These are phyloP conservation scores for Parasitella parasitica DNA, from an alignment of 371 early-diverging fungal genomes.

Conservation along the genomic window DNA sequence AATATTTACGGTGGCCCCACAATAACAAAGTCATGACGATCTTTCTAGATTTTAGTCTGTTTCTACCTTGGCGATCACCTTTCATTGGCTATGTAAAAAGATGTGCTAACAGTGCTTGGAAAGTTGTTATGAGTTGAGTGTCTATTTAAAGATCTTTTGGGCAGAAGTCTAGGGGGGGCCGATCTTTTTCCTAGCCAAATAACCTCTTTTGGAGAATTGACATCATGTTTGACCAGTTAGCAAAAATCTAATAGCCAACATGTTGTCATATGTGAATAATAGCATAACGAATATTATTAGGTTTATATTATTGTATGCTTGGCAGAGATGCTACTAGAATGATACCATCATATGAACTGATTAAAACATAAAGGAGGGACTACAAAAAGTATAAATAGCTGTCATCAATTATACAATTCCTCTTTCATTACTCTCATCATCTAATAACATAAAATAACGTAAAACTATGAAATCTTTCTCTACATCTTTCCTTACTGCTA, in stretches of 20 bases:
- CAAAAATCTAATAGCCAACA: background rate
- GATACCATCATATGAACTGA: background rate
- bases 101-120: background rate
- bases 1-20: background rate
- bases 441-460: background rate
- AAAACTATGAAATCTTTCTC: constrained; percentile 17
- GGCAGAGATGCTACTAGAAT: background rate
- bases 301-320: background rate
- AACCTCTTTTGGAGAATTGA: constrained; percentile 1
- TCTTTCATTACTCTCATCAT: constrained; percentile 1
- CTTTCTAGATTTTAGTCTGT: background rate
- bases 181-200: background rate
- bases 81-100: constrained; percentile 1
- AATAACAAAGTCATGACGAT: background rate
- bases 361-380: background rate
- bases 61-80: constrained; percentile 9
- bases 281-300: too few species aligned
- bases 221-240: constrained; percentile 2
- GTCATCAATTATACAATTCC: background rate
- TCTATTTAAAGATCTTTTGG: background rate
- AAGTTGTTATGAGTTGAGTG: background rate
- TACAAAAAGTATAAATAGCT: background rate
- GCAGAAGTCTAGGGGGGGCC: background rate
- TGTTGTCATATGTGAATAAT: too few species aligned
- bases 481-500: constrained; percentile 12